Evolutionary conservation across 2,329 filamentous ascomycete species (phyloP).

Genomic region (Myriangium duriaei): DNA sequence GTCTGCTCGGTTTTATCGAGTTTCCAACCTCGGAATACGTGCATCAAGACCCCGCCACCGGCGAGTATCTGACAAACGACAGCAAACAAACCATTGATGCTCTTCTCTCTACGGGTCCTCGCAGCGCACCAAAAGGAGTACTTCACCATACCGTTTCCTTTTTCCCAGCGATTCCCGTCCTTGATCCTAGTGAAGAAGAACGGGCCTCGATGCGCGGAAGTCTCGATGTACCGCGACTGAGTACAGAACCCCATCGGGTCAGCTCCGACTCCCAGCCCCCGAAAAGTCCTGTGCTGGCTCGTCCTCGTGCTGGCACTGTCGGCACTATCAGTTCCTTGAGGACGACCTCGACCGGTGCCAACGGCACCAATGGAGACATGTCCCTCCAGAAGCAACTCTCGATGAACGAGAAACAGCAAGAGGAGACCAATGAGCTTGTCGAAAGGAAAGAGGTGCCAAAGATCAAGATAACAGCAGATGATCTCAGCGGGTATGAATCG

Average conservation of each 20-base stretch:
- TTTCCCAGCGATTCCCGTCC: constrained; percentile 76
- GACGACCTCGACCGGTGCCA: constrained; percentile 14
- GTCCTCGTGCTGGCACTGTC: constrained; percentile 16
- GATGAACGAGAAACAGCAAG: constrained; percentile 35
- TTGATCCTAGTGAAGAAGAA: constrained; percentile 76
- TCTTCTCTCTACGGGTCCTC: constrained; percentile 60
- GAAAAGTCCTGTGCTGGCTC: constrained; percentile 6
- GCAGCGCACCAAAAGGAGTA: constrained; percentile 62
- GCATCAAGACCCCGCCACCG: constrained; percentile 54
- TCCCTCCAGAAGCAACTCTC: constrained; percentile 34
- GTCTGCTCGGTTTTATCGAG: constrained; percentile 72
- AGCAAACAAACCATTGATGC: constrained; percentile 55
- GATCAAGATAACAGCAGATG: constrained; percentile 63
- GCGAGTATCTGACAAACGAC: constrained; percentile 70
- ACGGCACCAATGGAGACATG: constrained; percentile 19
- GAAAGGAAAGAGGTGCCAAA: constrained; percentile 55
- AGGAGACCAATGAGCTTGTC: constrained; percentile 28
- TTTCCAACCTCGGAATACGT: constrained; percentile 69
- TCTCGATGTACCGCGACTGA: constrained; percentile 10
- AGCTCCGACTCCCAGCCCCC: constrained; percentile 12
- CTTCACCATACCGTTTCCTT: constrained; percentile 78
- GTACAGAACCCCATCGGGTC: constrained; percentile 13
- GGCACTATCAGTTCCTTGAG: constrained; percentile 32
- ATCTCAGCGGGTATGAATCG: constrained; percentile 73
- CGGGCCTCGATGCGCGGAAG: constrained; percentile 27